A percentile compares a stretch with the other conserved stretches of the same genome.
These are phyloP conservation scores for Sorghum bicolor DNA, from an alignment of 176 grass and related monocot genomes.

Conservation along the genomic window DNA sequence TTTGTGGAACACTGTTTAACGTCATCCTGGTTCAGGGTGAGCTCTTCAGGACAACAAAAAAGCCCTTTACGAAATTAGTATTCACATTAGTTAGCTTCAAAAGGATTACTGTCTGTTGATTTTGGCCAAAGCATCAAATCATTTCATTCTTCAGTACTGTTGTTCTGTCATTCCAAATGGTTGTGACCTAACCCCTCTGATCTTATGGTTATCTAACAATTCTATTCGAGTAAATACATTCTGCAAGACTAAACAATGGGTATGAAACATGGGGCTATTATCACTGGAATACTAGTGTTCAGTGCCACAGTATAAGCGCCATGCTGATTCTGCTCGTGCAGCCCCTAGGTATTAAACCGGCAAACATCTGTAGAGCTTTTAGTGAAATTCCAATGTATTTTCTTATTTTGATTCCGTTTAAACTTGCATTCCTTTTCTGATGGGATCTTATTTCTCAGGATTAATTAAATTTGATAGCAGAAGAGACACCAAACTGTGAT, in stretches of 20 bases:
- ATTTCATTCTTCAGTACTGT: neutral
- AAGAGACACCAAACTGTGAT: neutral
- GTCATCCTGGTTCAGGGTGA: neutral
- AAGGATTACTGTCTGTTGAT: neutral
- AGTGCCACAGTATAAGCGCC: neutral
- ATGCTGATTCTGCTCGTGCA: neutral
- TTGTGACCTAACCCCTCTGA: neutral
- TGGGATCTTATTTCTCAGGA: constrained; percentile 14
- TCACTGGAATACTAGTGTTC: neutral
- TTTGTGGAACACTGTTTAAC: neutral
- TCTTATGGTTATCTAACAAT: neutral
- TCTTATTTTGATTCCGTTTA: neutral
- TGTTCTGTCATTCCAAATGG: neutral
- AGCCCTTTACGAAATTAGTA: neutral
- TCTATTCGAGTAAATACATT: neutral
- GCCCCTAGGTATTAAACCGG: neutral
- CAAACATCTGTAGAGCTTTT: neutral
- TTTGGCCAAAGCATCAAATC: neutral
- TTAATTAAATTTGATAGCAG: neutral
- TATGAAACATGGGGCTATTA: neutral
- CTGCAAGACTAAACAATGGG: neutral
- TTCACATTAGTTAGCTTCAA: neutral
- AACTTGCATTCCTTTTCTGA: neutral
- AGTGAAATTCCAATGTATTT: neutral
- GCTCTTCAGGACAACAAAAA: neutral